Base-by-base conservation (phyloP, 2,329 filamentous ascomycete genomes). In the Cytospora chrysosperma region DNA sequence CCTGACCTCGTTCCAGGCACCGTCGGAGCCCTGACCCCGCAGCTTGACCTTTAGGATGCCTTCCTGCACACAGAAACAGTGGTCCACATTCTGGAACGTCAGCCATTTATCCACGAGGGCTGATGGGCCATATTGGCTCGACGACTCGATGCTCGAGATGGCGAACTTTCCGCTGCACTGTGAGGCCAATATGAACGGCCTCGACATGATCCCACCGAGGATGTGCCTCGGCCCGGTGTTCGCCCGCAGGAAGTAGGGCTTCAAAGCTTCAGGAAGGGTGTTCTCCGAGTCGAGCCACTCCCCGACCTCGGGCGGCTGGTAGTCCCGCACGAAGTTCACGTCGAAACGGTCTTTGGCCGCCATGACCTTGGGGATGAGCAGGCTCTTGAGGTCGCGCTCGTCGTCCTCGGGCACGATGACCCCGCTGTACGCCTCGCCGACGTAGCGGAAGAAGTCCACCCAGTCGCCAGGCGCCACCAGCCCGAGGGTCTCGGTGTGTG, bases 361-460 rank as follows among this genome's bases (percentile, higher is more conserved):
- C 75, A 83, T 84, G 30, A 86, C 74, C 69, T 83, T 85, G 19
- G 81, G 82, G 27, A 85, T 79, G 34, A 86, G 69, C 0, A 81
- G 71, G 27, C 79, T 75, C 52, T 78, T 78, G 2, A 84, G 72
- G 67, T 84, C 80, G 1, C 84, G 79, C n/a, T 78, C 68, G 69
- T 86, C 84, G 40, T 74, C 71, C 57, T 83, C 79, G 1, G 84
- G 83, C 19, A 82, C 77, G 21, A 85, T 67, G 1, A 81, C 68
- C 0, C 83, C 82, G 4, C 73, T 66, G 62, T 81, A 85, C 0
- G 80, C 75, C 70, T 86, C 83, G 30, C 78, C 78, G 9, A 86
- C 78, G 69, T 84, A 81, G 56, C 84, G 78, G 74, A 86, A 87
- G 74, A 87, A 86, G 67, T 86, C 83, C 30, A 85, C 75, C 84